These are phyloP conservation scores for Allium cepa DNA, from an alignment of 106 monocot genomes.

Conservation along the genomic window DNA sequence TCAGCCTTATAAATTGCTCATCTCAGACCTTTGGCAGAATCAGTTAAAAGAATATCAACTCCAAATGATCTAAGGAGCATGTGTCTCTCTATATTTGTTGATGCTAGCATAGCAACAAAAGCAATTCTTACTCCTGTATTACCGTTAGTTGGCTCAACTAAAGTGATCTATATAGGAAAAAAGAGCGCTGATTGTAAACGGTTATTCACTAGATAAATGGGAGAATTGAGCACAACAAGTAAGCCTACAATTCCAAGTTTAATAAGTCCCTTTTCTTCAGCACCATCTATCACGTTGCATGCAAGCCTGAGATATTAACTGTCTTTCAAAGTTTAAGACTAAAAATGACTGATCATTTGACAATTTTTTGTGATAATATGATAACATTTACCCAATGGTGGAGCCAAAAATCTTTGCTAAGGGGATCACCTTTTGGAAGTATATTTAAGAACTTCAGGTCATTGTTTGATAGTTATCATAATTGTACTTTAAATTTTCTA, in stretches of 20 bases:
- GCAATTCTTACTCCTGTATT: slow-evolving; percentile 89
- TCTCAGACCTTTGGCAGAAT: slow-evolving; percentile 69
- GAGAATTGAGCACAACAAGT: slow-evolving; percentile 1
- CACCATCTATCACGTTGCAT: slow-evolving; percentile 87
- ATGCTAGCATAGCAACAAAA: slow-evolving; percentile 90
- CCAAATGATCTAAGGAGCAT: slow-evolving; percentile 75
- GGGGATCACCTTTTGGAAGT: too few species aligned
- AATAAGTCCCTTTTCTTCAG: slow-evolving; percentile 83
- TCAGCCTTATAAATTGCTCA: slow-evolving; percentile 86
- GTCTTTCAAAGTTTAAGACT: background rate
- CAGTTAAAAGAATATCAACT: slow-evolving; percentile 86
- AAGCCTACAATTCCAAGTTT: slow-evolving; percentile 52
- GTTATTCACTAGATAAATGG: background rate
- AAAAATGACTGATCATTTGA: background rate
- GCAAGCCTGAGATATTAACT: slow-evolving; percentile 51
- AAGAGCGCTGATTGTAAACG: background rate
- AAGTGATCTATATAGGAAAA: slow-evolving; percentile 39
- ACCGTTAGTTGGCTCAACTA: slow-evolving; percentile 86
- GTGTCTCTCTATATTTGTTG: slow-evolving; percentile 75
- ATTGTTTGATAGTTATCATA: too few species aligned
- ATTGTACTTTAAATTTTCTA: too few species aligned
- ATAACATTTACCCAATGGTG: slow-evolving; percentile 40
- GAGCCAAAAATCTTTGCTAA: too few species aligned
- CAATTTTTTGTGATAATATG: background rate
- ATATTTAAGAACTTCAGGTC: too few species aligned